Evolutionary conservation across 345 rosid genomes (phyloP).

Genomic region (Sisymbrium altissimum): DNA sequence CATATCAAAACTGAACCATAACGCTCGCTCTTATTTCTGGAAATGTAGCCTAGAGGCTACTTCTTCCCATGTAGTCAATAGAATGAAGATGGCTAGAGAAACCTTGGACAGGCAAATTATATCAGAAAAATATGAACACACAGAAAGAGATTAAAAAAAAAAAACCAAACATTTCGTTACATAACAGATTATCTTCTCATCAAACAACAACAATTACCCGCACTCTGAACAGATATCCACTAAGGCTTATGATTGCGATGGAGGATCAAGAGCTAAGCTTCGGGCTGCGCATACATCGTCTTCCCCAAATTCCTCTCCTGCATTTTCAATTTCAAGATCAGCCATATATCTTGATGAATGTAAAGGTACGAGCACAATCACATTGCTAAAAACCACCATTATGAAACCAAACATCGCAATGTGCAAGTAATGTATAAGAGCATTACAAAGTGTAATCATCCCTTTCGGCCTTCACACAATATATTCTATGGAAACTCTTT

Average conservation of each 20-base stretch:
- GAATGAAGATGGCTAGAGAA: background rate
- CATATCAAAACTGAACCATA: background rate
- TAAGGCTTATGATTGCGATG: background rate
- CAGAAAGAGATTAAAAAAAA: background rate
- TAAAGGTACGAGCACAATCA: background rate
- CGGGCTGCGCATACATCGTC: background rate
- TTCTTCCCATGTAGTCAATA: background rate
- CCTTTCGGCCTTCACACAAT: background rate
- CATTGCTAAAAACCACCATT: background rate
- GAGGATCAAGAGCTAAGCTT: background rate
- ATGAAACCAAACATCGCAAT: too few relatives aligned
- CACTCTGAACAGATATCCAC: background rate
- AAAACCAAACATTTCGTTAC: constrained; percentile 9
- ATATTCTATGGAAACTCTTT: background rate
- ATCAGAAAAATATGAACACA: background rate
- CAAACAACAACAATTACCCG: background rate
- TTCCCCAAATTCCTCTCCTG: constrained; percentile 21
- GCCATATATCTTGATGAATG: background rate
- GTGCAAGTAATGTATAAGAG: background rate
- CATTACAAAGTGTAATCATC: background rate
- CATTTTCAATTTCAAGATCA: background rate
- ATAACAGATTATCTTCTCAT: constrained; percentile 11
- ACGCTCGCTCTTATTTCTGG: background rate
- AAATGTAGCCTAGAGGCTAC: background rate
- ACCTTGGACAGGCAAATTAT: background rate